phyloP scores from a whole-genome alignment of 2,329 filamentous ascomycete species.

The Diaporthe batatas region DNA sequence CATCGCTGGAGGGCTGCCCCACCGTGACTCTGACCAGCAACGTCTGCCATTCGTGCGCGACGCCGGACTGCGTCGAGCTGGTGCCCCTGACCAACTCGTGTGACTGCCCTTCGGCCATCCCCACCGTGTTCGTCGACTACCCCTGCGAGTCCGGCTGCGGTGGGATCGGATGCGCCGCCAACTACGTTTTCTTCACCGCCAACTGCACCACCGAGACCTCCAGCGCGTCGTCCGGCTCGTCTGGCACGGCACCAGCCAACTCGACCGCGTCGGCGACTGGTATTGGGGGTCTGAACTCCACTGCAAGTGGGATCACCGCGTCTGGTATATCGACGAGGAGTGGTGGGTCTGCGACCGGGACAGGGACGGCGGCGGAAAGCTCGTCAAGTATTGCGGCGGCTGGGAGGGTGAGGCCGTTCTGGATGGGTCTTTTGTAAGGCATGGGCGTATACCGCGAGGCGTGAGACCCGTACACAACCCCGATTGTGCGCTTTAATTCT shows the following conservation, averaged over 20 bases:
- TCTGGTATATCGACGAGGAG: conserved; percentile 15
- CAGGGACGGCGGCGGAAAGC: conserved; percentile 27
- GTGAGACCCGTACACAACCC: too few species aligned
- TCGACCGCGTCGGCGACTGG: conserved; percentile 22
- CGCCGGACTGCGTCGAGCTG: conserved; percentile 42
- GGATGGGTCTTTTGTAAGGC: conserved; percentile 20
- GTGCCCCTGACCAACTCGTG: conserved; percentile 43
- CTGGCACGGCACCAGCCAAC: neutral
- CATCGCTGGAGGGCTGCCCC: conserved; percentile 39
- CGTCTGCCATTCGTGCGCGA: conserved; percentile 42
- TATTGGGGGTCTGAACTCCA: conserved; percentile 12
- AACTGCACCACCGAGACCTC: conserved; percentile 29
- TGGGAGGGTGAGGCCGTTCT: conserved; percentile 35
- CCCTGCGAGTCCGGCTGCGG: conserved; percentile 42
- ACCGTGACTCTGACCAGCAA: conserved; percentile 43
- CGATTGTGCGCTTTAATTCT: neutral
- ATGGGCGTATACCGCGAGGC: neutral
- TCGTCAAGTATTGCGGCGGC: conserved; percentile 33
- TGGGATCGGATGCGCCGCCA: conserved; percentile 41
- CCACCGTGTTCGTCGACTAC: conserved; percentile 40
- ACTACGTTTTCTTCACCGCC: conserved; percentile 40
- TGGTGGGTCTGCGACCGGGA: conserved; percentile 9
- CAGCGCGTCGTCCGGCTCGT: conserved; percentile 3
- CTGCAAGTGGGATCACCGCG: neutral
- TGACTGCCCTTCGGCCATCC: conserved; percentile 42